Percentiles rank a stretch among this genome's conserved stretches.
These are phyloP conservation scores for Paecilomyces variotii DNA, from an alignment of 2,329 filamentous ascomycete genomes.

Conservation along the genomic window DNA sequence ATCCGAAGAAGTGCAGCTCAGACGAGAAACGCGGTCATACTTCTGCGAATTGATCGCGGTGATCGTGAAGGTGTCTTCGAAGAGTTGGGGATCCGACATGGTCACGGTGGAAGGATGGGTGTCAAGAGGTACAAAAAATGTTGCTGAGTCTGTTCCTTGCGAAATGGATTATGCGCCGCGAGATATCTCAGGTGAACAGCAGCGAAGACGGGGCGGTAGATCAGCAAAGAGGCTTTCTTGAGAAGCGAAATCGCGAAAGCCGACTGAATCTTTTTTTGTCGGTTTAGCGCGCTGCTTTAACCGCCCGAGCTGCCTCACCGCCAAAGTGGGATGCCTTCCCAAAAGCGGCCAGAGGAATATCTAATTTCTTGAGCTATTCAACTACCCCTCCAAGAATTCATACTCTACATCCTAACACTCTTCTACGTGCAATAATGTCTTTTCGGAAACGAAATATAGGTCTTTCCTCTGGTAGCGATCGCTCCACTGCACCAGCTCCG, in stretches of 20 bases:
- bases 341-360: not conserved
- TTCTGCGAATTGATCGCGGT: slow-evolving; percentile 73
- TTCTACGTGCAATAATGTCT: slow-evolving; percentile 42
- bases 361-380: not conserved
- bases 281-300: slow-evolving; percentile 11
- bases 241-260: slow-evolving; percentile 10
- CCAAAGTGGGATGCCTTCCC: not conserved
- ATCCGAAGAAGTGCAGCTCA: slow-evolving; percentile 69
- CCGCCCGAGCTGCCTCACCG: slow-evolving; percentile 12
- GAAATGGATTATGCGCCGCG: not conserved
- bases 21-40: slow-evolving; percentile 90
- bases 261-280: slow-evolving; percentile 23
- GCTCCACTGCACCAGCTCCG: slow-evolving; percentile 22
- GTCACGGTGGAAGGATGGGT: slow-evolving; percentile 28
- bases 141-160: not conserved
- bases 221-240: not conserved
- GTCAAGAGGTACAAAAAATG: not conserved
- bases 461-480: slow-evolving; percentile 36
- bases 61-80: slow-evolving; percentile 85
- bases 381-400: not conserved
- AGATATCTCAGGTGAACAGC: not conserved
- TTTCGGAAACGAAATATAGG: slow-evolving; percentile 61
- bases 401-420: not conserved
- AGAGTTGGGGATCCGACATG: slow-evolving; percentile 82
- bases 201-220: not conserved